Evolutionary conservation across 73 alveolate species (phyloP).

Genomic region (Paramecium biaurelia): DNA sequence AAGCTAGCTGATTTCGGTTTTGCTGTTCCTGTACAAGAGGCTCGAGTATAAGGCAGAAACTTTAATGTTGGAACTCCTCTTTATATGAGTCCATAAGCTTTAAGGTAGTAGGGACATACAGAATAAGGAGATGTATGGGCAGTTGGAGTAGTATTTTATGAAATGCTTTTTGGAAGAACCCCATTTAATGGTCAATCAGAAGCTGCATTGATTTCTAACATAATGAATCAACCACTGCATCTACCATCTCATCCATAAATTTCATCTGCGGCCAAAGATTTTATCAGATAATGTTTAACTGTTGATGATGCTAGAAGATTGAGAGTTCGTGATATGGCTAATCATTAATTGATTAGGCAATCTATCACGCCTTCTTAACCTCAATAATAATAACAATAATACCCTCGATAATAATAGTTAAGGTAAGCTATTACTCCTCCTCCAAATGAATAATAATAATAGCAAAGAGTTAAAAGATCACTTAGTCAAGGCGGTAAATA

Average conservation of each 20-base stretch:
- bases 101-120: slow-evolving; percentile 79
- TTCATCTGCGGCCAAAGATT: slow-evolving; percentile 36
- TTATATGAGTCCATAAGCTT: slow-evolving; percentile 82
- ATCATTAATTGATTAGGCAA: neutral
- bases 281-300: slow-evolving; percentile 51
- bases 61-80: slow-evolving; percentile 88
- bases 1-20: slow-evolving; percentile 65
- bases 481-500: neutral
- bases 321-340: slow-evolving; percentile 56
- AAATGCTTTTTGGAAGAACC: slow-evolving; percentile 81
- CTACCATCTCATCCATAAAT: slow-evolving; percentile 52
- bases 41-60: slow-evolving; percentile 19
- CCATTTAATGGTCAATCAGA: slow-evolving; percentile 77
- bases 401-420: neutral
- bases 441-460: neutral
- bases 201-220: slow-evolving; percentile 5
- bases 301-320: slow-evolving; percentile 48
- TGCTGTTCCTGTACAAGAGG: slow-evolving; percentile 49
- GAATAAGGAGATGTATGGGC: slow-evolving; percentile 87
- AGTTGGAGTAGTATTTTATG: slow-evolving; percentile 85
- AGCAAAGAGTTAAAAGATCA: neutral
- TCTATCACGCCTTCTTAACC: neutral
- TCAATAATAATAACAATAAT: neutral
- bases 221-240: neutral
- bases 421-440: slow-evolving; percentile 24